These are phyloP conservation scores for Pyracantha coccinea DNA, from an alignment of 331 rosid species.

Conservation along the genomic window DNA sequence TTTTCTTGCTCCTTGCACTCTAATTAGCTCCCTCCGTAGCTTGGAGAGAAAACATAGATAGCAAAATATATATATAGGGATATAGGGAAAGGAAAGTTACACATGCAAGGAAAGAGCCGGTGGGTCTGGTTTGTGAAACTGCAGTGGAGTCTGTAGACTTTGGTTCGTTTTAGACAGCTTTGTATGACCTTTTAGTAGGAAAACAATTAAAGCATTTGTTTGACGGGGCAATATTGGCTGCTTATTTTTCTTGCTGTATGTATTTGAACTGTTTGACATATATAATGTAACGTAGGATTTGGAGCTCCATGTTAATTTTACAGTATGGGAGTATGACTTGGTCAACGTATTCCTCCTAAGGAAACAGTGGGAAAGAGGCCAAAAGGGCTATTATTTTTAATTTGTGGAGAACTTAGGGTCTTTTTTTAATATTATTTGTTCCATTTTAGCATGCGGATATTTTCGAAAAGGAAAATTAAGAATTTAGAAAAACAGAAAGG, in stretches of 20 bases:
- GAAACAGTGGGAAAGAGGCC: no score
- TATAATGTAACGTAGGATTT: not conserved
- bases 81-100: no score
- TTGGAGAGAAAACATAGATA: not conserved
- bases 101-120: not conserved
- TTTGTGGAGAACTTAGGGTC: not conserved
- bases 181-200: constrained; percentile 9
- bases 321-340: not conserved
- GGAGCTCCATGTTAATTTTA: not conserved
- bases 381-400: not conserved
- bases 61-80: no score
- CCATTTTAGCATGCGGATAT: not conserved
- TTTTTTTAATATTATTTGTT: no score
- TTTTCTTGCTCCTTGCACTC: not conserved
- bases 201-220: not conserved
- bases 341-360: constrained; percentile 23
- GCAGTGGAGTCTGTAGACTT: not conserved
- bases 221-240: constrained; percentile 28
- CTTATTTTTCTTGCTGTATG: not conserved
- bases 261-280: not conserved
- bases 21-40: not conserved
- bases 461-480: not conserved
- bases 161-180: constrained; percentile 14
- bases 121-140: not conserved
- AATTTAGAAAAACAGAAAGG: not conserved